Evolutionary conservation across 2,329 filamentous ascomycete genomes (phyloP).

Genomic region (Blastomyces emzantsi): DNA sequence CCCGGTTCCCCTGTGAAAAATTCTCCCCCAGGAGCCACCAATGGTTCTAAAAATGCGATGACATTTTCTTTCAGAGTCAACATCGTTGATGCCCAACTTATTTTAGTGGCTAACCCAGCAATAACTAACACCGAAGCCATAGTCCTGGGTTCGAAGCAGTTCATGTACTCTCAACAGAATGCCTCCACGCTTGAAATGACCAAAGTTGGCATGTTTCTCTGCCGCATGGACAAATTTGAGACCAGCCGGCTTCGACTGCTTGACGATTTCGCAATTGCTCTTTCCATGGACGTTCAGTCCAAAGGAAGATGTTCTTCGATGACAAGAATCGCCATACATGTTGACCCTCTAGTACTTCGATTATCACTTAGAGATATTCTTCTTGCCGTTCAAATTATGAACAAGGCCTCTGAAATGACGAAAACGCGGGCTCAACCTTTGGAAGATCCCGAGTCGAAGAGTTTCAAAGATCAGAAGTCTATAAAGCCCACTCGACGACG

Average conservation of each 20-base stretch:
- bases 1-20: background rate
- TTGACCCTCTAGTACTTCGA: constrained; percentile 84
- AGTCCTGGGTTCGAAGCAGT: constrained; percentile 86
- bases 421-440: constrained; percentile 40
- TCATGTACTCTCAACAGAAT: constrained; percentile 87
- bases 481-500: constrained; percentile 7
- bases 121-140: constrained; percentile 89
- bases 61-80: constrained; percentile 83
- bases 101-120: constrained; percentile 89
- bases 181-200: constrained; percentile 88
- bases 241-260: constrained; percentile 82
- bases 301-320: constrained; percentile 51
- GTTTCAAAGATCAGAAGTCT: constrained; percentile 33
- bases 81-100: constrained; percentile 90
- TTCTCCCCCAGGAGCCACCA: constrained; percentile 3
- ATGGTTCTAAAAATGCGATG: constrained; percentile 43
- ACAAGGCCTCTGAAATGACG: constrained; percentile 81
- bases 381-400: constrained; percentile 83
- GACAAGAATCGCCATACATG: constrained; percentile 73
- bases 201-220: constrained; percentile 95
- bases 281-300: constrained; percentile 69
- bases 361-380: constrained; percentile 91
- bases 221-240: constrained; percentile 96
- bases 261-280: constrained; percentile 88
- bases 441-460: constrained; percentile 46